Percentiles rank a stretch among this genome's conserved stretches.
These are phyloP conservation scores for Metroxylon sagu DNA, from an alignment of 176 grass and related monocot species.

Conservation along the genomic window DNA sequence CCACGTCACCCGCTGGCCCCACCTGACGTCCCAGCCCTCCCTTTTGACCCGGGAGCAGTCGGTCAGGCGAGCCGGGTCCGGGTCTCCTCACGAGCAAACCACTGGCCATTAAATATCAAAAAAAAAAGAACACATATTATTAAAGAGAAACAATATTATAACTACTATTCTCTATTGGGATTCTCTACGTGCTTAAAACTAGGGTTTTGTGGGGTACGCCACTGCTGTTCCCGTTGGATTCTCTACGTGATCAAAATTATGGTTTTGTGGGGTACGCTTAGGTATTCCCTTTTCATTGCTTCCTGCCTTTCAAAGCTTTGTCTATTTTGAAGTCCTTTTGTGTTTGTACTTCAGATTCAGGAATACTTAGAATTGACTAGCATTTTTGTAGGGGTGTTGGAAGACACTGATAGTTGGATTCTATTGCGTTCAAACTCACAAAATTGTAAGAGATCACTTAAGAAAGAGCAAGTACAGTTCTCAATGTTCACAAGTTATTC, in stretches of 20 bases:
- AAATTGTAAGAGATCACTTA: background rate
- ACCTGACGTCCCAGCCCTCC: background rate
- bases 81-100: constrained; percentile 58
- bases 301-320: background rate
- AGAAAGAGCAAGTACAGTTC: background rate
- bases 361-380: background rate
- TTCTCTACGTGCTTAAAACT: background rate
- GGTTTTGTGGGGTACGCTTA: constrained; percentile 4
- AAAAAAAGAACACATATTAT: background rate
- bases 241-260: background rate
- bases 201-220: constrained; percentile 9
- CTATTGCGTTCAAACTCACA: constrained; percentile 12
- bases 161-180: background rate
- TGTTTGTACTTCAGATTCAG: too few relatives aligned
- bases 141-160: background rate
- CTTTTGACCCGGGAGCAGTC: constrained; percentile 58
- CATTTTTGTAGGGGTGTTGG: constrained; percentile 9
- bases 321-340: too few relatives aligned
- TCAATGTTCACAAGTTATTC: too few relatives aligned
- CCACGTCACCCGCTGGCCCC: constrained; percentile 37
- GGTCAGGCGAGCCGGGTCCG: constrained; percentile 40
- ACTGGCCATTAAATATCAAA: constrained; percentile 11
- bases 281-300: constrained; percentile 1
- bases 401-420: constrained; percentile 29
- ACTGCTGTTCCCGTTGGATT: background rate